Percentiles rank a stretch among this genome's conserved stretches.
Evolutionary conservation across 1,284 basidiomycete species (phyloP).

Genomic region (Cystobasidiaceae sp.): DNA sequence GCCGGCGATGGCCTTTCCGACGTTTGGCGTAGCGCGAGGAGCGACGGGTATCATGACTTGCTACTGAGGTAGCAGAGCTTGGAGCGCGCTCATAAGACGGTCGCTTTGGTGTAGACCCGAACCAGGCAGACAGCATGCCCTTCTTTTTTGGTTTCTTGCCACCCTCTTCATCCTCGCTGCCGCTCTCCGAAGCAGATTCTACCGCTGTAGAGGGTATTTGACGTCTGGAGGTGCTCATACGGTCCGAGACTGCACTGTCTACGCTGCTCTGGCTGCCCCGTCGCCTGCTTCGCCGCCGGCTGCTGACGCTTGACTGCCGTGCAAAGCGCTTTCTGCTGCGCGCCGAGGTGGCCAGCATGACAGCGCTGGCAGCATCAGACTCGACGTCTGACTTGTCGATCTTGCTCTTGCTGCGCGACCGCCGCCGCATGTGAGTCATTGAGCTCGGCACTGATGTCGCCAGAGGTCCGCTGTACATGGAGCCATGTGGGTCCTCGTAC

Average conservation of each 20-base stretch:
- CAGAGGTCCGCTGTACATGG: slow-evolving; percentile 40
- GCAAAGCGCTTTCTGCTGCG: neutral
- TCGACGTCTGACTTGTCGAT: slow-evolving; percentile 14
- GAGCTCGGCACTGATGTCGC: slow-evolving; percentile 40
- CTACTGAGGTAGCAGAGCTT: slow-evolving; percentile 7
- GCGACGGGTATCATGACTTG: neutral
- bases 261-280: slow-evolving; percentile 29
- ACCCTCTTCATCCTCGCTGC: slow-evolving; percentile 26
- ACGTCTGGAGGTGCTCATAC: neutral
- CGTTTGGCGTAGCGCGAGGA: neutral
- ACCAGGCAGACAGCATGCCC: slow-evolving; percentile 27
- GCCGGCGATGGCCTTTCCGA: slow-evolving; percentile 4
- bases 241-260: neutral
- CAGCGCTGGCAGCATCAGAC: slow-evolving; percentile 21
- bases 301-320: slow-evolving; percentile 3
- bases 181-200: slow-evolving; percentile 13
- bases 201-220: slow-evolving; percentile 15
- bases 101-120: neutral
- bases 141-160: slow-evolving; percentile 15
- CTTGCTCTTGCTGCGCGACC: slow-evolving; percentile 32
- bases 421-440: slow-evolving; percentile 38
- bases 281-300: neutral
- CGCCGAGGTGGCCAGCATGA: slow-evolving; percentile 16
- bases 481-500: slow-evolving; percentile 42
- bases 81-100: slow-evolving; percentile 8